These are phyloP conservation scores for Cyanidioschyzon merolae DNA, from an alignment of 23 red algal genomes.

Conservation along the genomic window DNA sequence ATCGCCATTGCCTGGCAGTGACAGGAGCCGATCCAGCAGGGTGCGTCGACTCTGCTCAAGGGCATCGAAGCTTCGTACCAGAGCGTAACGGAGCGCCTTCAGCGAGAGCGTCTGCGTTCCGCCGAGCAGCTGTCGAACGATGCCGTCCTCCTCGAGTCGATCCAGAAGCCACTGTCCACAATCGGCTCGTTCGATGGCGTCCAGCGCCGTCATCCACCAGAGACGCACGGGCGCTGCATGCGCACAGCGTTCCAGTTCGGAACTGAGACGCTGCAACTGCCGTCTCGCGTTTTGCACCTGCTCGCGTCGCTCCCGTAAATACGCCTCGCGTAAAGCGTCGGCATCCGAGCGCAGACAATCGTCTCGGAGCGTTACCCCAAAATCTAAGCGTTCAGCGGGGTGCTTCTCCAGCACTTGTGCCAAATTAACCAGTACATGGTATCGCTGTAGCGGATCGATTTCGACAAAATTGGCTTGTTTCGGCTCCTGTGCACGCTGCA, in stretches of 20 bases:
- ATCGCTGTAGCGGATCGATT: conserved; percentile 65
- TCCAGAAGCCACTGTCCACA: conserved; percentile 12
- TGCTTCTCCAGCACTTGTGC: conserved; percentile 21
- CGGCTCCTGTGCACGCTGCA: conserved; percentile 30
- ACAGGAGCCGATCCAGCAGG: conserved; percentile 4
- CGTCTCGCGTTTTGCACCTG: background rate
- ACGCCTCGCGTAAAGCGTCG: background rate
- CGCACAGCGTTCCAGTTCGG: background rate
- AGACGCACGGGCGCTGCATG: background rate
- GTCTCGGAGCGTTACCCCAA: conserved; percentile 14
- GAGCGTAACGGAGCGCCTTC: background rate
- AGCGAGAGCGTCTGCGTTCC: background rate
- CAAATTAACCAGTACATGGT: conserved; percentile 67
- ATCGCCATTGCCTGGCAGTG: conserved; percentile 18
- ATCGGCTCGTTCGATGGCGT: conserved; percentile 2
- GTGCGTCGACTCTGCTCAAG: background rate
- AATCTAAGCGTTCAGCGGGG: background rate
- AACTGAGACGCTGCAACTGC: background rate
- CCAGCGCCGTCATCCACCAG: conserved; percentile 26
- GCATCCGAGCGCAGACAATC: background rate
- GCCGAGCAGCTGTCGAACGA: background rate
- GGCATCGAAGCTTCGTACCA: background rate
- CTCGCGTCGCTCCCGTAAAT: background rate
- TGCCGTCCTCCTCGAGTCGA: background rate
- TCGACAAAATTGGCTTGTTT: conserved; percentile 28